Percentiles rank a stretch among this genome's conserved stretches.
Conservation (phyloP, 768 basidiomycete species). For the Panellus pusillus region DNA sequence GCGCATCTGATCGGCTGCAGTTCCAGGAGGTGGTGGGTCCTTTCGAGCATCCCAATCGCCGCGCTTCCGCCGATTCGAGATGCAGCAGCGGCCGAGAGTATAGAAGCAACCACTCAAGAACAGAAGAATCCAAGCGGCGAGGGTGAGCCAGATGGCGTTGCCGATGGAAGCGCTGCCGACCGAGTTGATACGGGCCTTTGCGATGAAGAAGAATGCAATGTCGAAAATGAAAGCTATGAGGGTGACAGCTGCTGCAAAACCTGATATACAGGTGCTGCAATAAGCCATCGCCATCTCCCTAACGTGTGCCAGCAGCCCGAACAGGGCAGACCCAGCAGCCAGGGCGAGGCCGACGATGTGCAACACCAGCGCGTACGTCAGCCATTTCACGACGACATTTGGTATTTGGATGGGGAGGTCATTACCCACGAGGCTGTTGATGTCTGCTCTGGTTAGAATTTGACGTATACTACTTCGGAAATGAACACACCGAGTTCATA, state of each 20-base stretch:
- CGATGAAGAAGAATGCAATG: slow-evolving; percentile 85
- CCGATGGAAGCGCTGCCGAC: slow-evolving; percentile 82
- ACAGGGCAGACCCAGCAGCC: slow-evolving; percentile 68
- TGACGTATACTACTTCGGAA: not conserved
- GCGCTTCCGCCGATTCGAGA: slow-evolving; percentile 51
- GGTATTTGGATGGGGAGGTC: slow-evolving; percentile 70
- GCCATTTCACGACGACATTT: slow-evolving; percentile 84
- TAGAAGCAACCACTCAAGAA: slow-evolving; percentile 93
- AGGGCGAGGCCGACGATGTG: slow-evolving; percentile 85
- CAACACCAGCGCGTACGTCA: slow-evolving; percentile 90
- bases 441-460: slow-evolving; percentile 49
- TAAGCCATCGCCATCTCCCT: slow-evolving; percentile 85
- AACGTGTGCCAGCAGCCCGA: slow-evolving; percentile 87
- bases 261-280: slow-evolving; percentile 77
- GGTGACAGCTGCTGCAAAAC: slow-evolving; percentile 76
- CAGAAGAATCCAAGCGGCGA: slow-evolving; percentile 81
- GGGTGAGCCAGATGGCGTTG: slow-evolving; percentile 88
- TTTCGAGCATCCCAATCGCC: slow-evolving; percentile 40
- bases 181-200: slow-evolving; percentile 78
- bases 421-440: slow-evolving; percentile 78
- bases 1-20: slow-evolving; percentile 42
- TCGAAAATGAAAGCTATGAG: slow-evolving; percentile 93
- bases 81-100: slow-evolving; percentile 80
- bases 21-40: slow-evolving; percentile 25
- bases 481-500: slow-evolving; percentile 79